Evolutionary conservation across 2,329 filamentous ascomycete species (phyloP), one percentile per base, ranked within the genome.

Genomic region (Fusarium globosum): DNA sequence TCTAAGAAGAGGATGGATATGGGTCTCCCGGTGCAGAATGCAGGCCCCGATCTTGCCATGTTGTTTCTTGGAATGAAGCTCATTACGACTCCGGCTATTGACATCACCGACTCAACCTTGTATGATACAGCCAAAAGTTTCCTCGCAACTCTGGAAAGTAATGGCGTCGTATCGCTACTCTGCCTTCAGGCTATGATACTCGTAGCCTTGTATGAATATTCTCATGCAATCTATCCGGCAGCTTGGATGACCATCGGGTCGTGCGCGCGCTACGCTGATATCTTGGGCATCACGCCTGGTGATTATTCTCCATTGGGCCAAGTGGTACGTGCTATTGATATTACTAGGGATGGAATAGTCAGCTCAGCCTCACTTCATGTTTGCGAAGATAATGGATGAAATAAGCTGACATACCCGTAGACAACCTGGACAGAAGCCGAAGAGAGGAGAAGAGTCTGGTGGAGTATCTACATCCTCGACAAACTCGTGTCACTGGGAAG

Each of bases 271-370:
- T 53, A 53, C 33, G 6, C 51, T 12, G 35, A 53, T 38, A 7
- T 28, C 2, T 12, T 53, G 14, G 51, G 51, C 7, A 21, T 38
- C 20, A 21, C 10, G 0, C 23, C 33, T 9, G 51, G 51, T 21
- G 51, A 53, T n/a, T 36, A 53, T 13, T 26, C 51, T 12, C 13
- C 23, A 21, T n/a, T 53, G 7, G 51, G 51, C 7, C 51, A 38
- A 38, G 33, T 36, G 14, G 51, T 53, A 53, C 2, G 49, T 35
- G 3, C 2, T 8, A 3, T n/a, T 1, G 11, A n/a, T n/a, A 6
- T 6, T 13, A 13, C 10, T 8, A 1, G 0, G 18, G 1, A 0
- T 14, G 5, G 9, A 46, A 21, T 20, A 16, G 7, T 1, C 8
- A 28, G 13, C 13, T 7, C 26, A 5, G 6, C 1, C 6, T 15